Conservation (phyloP, 345 rosid genomes). For the Conringia planisiliqua region DNA sequence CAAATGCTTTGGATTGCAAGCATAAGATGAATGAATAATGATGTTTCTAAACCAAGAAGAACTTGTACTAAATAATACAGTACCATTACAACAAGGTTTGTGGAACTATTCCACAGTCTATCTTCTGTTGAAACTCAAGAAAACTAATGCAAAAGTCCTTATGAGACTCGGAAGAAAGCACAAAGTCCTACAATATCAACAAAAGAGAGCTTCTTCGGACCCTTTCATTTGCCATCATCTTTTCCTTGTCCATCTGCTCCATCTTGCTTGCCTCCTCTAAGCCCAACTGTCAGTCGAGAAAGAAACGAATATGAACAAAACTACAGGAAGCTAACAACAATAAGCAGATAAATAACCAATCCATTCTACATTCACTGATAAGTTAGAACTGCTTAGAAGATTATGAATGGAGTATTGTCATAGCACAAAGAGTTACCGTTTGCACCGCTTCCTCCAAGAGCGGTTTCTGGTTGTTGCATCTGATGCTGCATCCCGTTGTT, state of each 20-base stretch:
- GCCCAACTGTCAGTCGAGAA: conserved; percentile 10
- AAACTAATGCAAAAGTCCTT: conserved; percentile 16
- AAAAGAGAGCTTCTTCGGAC: conserved; percentile 6
- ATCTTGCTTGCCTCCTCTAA: conserved; percentile 30
- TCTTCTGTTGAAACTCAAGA: conserved; percentile 15
- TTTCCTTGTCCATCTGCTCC: conserved; percentile 35
- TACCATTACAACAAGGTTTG: conserved; percentile 26
- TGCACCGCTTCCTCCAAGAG: conserved; percentile 45
- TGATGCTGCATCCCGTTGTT: conserved; percentile 45
- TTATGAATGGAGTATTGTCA: neutral
- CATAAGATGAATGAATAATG: neutral
- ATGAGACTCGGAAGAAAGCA: conserved; percentile 3
- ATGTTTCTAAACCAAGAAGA: conserved; percentile 22
- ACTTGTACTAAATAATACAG: conserved; percentile 25
- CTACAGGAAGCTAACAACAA: neutral
- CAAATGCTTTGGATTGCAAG: neutral
- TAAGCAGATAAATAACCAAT: neutral
- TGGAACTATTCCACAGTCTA: conserved; percentile 17
- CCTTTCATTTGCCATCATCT: conserved; percentile 33
- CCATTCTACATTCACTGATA: neutral
- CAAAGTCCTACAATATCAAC: conserved; percentile 25
- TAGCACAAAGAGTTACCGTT: conserved; percentile 18
- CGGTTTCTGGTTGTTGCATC: conserved; percentile 45
- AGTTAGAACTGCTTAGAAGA: neutral
- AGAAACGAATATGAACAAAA: neutral